Conservation (phyloP, 1,284 basidiomycete genomes). For the Laetiporus sulphureus region DNA sequence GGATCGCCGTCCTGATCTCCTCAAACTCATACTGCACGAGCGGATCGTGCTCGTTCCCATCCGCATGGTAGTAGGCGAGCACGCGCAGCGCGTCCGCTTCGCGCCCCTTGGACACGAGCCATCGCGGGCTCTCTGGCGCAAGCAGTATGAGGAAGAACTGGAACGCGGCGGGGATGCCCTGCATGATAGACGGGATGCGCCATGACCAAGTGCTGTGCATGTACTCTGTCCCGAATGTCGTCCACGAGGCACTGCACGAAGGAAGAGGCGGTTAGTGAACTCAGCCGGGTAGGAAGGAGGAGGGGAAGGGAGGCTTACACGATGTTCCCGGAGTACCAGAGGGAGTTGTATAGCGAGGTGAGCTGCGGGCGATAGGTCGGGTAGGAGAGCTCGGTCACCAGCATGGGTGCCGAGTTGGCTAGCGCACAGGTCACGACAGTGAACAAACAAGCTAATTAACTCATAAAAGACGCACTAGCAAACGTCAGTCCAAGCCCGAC, state of each 20-base stretch:
- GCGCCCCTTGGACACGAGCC: conserved; percentile 52
- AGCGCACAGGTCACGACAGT: conserved; percentile 8
- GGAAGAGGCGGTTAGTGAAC: background rate
- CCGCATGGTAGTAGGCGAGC: conserved; percentile 65
- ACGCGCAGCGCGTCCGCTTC: conserved; percentile 48
- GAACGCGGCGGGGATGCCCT: conserved; percentile 49
- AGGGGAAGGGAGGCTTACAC: conserved; percentile 32
- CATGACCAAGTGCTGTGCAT: conserved; percentile 59
- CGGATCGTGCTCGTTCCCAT: conserved; percentile 56
- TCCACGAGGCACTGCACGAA: conserved; percentile 52
- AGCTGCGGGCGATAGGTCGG: conserved; percentile 68
- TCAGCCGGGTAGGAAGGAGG: background rate
- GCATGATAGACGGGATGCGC: conserved; percentile 60
- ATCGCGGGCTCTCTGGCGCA: conserved; percentile 63
- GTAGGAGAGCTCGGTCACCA: conserved; percentile 75
- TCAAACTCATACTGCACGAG: conserved; percentile 68
- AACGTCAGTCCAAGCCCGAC: conserved; percentile 78
- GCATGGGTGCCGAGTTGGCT: conserved; percentile 64
- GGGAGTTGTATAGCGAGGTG: conserved; percentile 70
- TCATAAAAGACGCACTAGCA: conserved; percentile 34
- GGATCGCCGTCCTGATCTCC: conserved; percentile 70
- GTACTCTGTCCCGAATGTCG: conserved; percentile 63
- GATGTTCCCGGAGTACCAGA: conserved; percentile 74
- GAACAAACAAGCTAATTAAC: background rate
- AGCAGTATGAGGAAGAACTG: conserved; percentile 53